phyloP scores from a whole-genome alignment of 2,329 filamentous ascomycete species.

The Capronia epimyces region DNA sequence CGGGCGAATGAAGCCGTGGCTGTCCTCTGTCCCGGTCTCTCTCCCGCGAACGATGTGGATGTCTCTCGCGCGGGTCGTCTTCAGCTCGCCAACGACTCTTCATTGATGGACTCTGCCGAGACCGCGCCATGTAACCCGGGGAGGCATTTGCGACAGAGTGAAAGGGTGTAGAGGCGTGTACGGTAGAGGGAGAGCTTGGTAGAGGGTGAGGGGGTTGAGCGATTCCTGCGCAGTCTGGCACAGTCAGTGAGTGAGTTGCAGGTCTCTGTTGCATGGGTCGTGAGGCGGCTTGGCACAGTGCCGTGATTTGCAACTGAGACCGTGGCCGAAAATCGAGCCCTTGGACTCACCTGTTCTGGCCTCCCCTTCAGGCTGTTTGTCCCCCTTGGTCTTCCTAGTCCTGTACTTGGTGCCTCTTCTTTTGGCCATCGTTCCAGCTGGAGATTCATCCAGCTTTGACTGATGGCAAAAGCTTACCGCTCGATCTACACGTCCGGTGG shows the following conservation, averaged over 20 bases:
- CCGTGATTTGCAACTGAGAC: constrained; percentile 4
- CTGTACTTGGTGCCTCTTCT: constrained; percentile 4
- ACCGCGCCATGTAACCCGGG: constrained; percentile 46
- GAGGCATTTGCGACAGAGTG: constrained; percentile 35
- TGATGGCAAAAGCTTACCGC: constrained; percentile 12
- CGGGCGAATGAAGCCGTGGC: constrained; percentile 18
- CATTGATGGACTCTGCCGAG: constrained; percentile 46
- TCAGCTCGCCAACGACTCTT: constrained; percentile 48
- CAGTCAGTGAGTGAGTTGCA: constrained; percentile 6
- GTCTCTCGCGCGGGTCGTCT: constrained; percentile 37
- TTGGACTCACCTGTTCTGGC: constrained; percentile 2
- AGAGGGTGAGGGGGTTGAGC: constrained; percentile 10
- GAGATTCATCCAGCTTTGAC: background rate
- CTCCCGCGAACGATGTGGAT: constrained; percentile 27
- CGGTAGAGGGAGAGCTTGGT: constrained; percentile 1
- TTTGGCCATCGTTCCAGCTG: constrained; percentile 9
- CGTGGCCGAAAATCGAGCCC: background rate
- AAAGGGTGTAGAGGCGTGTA: constrained; percentile 1
- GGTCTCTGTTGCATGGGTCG: constrained; percentile 4
- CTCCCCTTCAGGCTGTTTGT: background rate
- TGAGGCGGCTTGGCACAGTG: constrained; percentile 4
- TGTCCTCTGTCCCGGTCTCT: constrained; percentile 31
- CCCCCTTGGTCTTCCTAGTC: background rate
- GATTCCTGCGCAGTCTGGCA: constrained; percentile 25
- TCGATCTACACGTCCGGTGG: constrained; percentile 11